A percentile compares a stretch with the other conserved stretches of the same genome.
Evolutionary conservation across 352 stramenopile genomes (phyloP).

Genomic region (Globisporangium sylvaticum): DNA sequence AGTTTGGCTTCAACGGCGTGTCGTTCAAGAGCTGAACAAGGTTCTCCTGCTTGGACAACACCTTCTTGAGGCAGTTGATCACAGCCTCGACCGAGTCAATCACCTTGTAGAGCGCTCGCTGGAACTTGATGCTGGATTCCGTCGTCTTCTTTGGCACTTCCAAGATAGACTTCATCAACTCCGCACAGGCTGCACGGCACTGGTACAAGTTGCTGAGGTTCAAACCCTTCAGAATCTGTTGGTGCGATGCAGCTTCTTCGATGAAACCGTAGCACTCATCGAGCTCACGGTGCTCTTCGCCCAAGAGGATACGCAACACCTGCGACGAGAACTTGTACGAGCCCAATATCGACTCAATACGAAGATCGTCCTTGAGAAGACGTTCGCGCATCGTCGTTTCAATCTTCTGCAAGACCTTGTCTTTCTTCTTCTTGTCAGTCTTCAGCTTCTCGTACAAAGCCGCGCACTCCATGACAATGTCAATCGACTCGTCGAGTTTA

Average conservation of each 20-base stretch:
- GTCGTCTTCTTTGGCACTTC: conserved; percentile 73
- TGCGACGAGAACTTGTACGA: conserved; percentile 89
- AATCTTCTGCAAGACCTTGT: conserved; percentile 84
- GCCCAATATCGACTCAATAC: conserved; percentile 72
- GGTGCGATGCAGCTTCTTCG: conserved; percentile 70
- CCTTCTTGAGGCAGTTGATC: conserved; percentile 81
- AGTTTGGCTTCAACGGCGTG: conserved; percentile 80
- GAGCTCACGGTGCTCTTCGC: conserved; percentile 79
- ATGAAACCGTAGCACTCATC: conserved; percentile 85
- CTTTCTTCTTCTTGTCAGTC: conserved; percentile 87
- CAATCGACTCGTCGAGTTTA: conserved; percentile 83
- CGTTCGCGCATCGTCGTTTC: conserved; percentile 81
- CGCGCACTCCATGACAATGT: conserved; percentile 79
- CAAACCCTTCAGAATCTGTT: conserved; percentile 71
- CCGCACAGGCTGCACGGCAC: conserved; percentile 55
- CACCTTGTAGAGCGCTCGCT: conserved; percentile 75
- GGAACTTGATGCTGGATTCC: conserved; percentile 85
- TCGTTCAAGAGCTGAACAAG: conserved; percentile 81
- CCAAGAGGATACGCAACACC: conserved; percentile 67
- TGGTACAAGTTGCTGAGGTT: conserved; percentile 78
- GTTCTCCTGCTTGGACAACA: conserved; percentile 80
- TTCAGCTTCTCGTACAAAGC: conserved; percentile 79
- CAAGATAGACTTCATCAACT: conserved; percentile 83
- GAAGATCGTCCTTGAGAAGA: conserved; percentile 80
- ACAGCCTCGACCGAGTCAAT: conserved; percentile 83